Conservation (phyloP, 257 asterid genomes). For the Solanum chilense region DNA sequence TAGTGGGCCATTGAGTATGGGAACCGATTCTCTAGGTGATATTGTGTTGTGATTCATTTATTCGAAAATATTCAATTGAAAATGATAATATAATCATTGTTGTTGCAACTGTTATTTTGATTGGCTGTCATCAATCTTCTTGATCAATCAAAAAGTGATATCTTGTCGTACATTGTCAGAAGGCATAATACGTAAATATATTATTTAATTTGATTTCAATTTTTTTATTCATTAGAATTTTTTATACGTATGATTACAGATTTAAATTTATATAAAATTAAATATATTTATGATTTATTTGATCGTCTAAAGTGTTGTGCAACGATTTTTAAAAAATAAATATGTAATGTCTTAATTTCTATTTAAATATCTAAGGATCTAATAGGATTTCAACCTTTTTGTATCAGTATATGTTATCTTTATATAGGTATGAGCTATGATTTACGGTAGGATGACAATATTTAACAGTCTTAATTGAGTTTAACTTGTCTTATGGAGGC, state of each 20-base stretch:
- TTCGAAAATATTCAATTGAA: background rate
- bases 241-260: fast-evolving
- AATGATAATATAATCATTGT: background rate
- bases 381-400: too few relatives aligned
- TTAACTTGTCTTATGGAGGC: too few relatives aligned
- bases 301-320: background rate
- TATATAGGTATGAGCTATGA: background rate
- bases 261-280: too few relatives aligned
- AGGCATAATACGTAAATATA: too few relatives aligned
- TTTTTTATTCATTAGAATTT: too few relatives aligned
- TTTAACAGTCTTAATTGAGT: fast-evolving
- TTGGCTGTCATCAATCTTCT: background rate
- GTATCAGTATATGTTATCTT: background rate
- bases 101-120: background rate
- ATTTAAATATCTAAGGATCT: too few relatives aligned
- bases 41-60: background rate
- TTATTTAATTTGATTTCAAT: too few relatives aligned
- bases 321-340: too few relatives aligned
- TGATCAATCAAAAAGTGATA: background rate
- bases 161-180: background rate
- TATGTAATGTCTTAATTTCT: too few relatives aligned
- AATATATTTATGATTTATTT: too few relatives aligned
- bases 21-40: background rate
- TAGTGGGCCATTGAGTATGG: background rate
- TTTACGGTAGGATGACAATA: background rate